Conservation (phyloP, 306 rosid species). For the Vigna nakashimae region DNA sequence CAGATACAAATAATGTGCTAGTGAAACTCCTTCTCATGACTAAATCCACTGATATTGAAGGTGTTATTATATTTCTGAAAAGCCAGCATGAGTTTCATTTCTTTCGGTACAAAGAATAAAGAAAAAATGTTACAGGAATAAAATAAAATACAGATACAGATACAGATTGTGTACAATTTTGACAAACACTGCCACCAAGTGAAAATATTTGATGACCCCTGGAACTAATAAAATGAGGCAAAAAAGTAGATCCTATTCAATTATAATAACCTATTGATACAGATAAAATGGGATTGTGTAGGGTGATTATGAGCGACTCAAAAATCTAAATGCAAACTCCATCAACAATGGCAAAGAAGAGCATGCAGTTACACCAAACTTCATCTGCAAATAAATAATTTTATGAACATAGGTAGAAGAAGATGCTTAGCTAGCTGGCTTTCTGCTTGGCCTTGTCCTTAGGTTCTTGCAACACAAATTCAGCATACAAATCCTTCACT, state of each 20-base stretch:
- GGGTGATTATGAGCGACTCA: slow-evolving; percentile 37
- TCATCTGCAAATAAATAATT: slow-evolving; percentile 45
- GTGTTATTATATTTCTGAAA: slow-evolving; percentile 12
- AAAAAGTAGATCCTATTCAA: slow-evolving; percentile 27
- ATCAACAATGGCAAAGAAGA: slow-evolving; percentile 41
- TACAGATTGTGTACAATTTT: slow-evolving; percentile 38
- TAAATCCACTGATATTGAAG: slow-evolving; percentile 25
- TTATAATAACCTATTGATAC: slow-evolving; percentile 40
- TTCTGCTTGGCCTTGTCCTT: slow-evolving; percentile 54
- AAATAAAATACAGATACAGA: slow-evolving; percentile 20
- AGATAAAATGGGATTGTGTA: slow-evolving; percentile 7
- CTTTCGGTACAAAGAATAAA: slow-evolving; percentile 41
- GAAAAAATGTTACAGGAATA: slow-evolving; percentile 35
- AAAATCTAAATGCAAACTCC: slow-evolving; percentile 38
- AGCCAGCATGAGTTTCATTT: slow-evolving; percentile 25
- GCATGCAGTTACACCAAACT: slow-evolving; percentile 47
- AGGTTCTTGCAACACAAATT: slow-evolving; percentile 79
- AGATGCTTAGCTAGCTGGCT: slow-evolving; percentile 47
- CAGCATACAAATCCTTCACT: slow-evolving; percentile 85
- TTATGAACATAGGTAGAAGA: slow-evolving; percentile 22
- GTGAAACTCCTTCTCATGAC: slow-evolving; percentile 17
- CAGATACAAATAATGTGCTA: not conserved
- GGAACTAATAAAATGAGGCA: slow-evolving; percentile 18
- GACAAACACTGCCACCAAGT: slow-evolving; percentile 46
- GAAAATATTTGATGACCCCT: slow-evolving; percentile 47